Evolutionary conservation across 169 alveolate genomes (phyloP), one percentile per base, ranked within the genome.

Genomic region (Plasmodium ovale): DNA sequence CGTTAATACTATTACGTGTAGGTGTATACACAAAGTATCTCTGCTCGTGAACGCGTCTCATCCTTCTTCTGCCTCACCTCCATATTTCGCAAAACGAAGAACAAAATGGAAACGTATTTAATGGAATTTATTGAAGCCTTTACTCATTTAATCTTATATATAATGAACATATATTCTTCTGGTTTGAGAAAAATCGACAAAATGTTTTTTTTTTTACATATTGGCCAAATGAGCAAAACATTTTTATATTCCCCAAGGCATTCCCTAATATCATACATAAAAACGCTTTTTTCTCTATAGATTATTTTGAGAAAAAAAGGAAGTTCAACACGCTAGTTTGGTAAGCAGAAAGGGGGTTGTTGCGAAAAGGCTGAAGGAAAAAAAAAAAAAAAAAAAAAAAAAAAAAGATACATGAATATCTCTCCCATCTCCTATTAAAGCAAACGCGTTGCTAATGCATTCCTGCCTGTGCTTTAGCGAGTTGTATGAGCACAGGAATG

Each of bases 91-190:
- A 51, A 65, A 79, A 77, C 35, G 12, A 65, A 49, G 59, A 64
- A n/a, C 27, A 53, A 33, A 73, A 79, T 79, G 89, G 89, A 79
- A 79, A 68, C 89, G 54, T 79, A 79, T 68, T 62, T 79, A 49
- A 16, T 64, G 35, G 89, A 79, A 21, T 79, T 79, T 79, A 79
- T 79, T 56, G 89, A 79, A 54, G 89, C 89, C 19, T 79, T 79
- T 51, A 79, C 89, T 25, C 89, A 79, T 59, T 58, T 79, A 54
- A 54, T 79, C 31, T 82, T 79, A 21, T 65, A 79, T 58, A 25
- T 79, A 79, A 79, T 51, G 72, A 79, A 35, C 29, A 25, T 79
- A 9, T 79, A 79, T 42, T 79, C 89, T 68, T 64, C 79, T 47
- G 89, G 89, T 79, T 54, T 51, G 54, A 23, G 21, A 25, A 25